A percentile compares a stretch with the other conserved stretches of the same genome.
Conservation (phyloP, 2,329 filamentous ascomycete genomes). For the Zalaria sp. region DNA sequence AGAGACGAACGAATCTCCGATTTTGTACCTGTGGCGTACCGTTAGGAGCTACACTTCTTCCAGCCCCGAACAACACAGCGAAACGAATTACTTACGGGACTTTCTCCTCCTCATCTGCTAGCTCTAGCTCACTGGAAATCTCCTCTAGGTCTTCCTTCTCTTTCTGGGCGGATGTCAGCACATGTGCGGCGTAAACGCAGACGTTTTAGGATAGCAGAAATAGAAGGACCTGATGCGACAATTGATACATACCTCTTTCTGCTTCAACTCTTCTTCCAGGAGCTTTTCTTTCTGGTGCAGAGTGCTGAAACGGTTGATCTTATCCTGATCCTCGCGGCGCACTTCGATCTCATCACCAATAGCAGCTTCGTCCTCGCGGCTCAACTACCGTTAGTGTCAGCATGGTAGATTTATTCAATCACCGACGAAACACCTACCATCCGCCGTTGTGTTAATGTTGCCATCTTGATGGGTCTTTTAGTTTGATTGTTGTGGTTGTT, state of each 20-base stretch:
- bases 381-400: slow-evolving; percentile 47
- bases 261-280: slow-evolving; percentile 66
- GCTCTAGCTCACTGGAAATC: slow-evolving; percentile 76
- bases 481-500: too few species aligned
- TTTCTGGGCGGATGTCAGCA: slow-evolving; percentile 45
- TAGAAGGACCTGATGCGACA: neutral
- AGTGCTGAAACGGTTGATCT: slow-evolving; percentile 95
- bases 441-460: slow-evolving; percentile 16
- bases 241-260: slow-evolving; percentile 53
- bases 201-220: too few species aligned
- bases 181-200: neutral
- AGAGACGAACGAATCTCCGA: slow-evolving; percentile 90
- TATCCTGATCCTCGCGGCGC: slow-evolving; percentile 91
- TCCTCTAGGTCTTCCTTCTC: slow-evolving; percentile 98
- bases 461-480: slow-evolving; percentile 1
- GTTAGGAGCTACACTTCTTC: neutral
- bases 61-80: neutral
- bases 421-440: slow-evolving; percentile 22
- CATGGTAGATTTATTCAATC: slow-evolving; percentile 2
- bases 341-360: slow-evolving; percentile 79
- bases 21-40: slow-evolving; percentile 61
- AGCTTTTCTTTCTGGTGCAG: slow-evolving; percentile 74
- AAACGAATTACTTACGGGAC: slow-evolving; percentile 53
- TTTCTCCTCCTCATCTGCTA: slow-evolving; percentile 87
- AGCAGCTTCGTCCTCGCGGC: slow-evolving; percentile 76